Evolutionary conservation across 768 basidiomycete species (phyloP), one percentile per base, ranked within the genome.

Genomic region (Tricholoma sp.): DNA sequence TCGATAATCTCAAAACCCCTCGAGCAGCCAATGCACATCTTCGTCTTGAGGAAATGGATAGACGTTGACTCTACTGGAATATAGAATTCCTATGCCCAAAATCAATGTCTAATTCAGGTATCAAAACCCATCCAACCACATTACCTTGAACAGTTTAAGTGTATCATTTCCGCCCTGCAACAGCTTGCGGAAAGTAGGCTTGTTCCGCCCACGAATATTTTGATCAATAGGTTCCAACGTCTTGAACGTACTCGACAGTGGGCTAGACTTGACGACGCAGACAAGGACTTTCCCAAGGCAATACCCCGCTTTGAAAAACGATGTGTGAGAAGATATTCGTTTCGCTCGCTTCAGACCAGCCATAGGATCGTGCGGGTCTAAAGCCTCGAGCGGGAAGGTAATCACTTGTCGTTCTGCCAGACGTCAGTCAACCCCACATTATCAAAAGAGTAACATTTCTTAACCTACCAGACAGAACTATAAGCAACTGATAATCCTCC

Each of bases 1-100:
- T 99, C 97, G 61, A 99, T 93, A 62, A 99, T 98, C 74, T 98
- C 97, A 70, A 99, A 98, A 16, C 97, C 97, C 65, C 92, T 89
- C 9, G 95, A 91, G 67, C 94, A 96, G 1, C 96, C 97, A 12
- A 99, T 92, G 69, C 97, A 99, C 63, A 99, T 83, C 74, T 89
- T 91, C 49, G 96, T 97, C 78, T 96, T 97, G 62, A 99, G 79
- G 76, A 96, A 98, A 72, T 97, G 96, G 21, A 98, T 89, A 11
- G 95, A 98, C 56, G 86, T 92, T 52, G 94, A 96, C 70, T 98
- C 94, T 11, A 97, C 92, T 0, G 97, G 96, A 58, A 99, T 98
- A 68, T 98, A 99, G 74, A 99, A 98, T 70, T 98, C 96, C 94
- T 97, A 66, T 24, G 47, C 41, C 31, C 27, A 31, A 18, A 9